Evolutionary conservation across 2,329 filamentous ascomycete genomes (phyloP).

Genomic region (Ophiostoma montium): DNA sequence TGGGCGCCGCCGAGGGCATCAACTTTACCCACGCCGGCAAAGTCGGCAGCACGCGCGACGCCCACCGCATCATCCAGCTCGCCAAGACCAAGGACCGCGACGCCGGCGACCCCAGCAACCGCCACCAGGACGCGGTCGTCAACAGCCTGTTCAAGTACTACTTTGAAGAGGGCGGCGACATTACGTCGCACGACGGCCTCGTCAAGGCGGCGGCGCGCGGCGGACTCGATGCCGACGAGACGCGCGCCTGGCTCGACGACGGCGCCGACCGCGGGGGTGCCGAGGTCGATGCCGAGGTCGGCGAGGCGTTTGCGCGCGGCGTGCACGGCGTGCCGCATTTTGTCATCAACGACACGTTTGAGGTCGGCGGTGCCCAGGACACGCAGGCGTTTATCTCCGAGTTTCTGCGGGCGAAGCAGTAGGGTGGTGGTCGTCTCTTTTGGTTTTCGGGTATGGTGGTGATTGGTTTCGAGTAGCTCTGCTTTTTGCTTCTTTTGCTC

Average conservation of each 20-base stretch:
- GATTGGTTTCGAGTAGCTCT: background rate
- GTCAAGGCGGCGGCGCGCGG: conserved; percentile 36
- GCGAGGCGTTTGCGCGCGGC: conserved; percentile 33
- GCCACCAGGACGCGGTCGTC: conserved; percentile 31
- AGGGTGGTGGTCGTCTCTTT: background rate
- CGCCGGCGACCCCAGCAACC: background rate
- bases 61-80: conserved; percentile 62
- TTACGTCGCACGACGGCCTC: conserved; percentile 42
- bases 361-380: conserved; percentile 60
- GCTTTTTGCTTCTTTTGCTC: conserved; percentile 12
- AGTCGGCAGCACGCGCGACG: conserved; percentile 65
- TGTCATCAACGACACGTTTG: conserved; percentile 52
- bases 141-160: conserved; percentile 50
- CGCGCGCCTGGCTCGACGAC: conserved; percentile 37
- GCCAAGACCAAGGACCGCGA: conserved; percentile 31
- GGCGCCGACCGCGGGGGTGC: conserved; percentile 39
- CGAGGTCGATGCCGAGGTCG: conserved; percentile 43
- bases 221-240: conserved; percentile 38
- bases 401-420: conserved; percentile 41
- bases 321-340: conserved; percentile 63
- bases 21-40: conserved; percentile 57
- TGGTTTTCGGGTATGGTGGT: background rate
- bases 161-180: conserved; percentile 50
- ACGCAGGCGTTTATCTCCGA: conserved; percentile 49
- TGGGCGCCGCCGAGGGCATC: conserved; percentile 55